Evolutionary conservation across 768 basidiomycete species (phyloP).

Genomic region (Suillus subalutaceus): DNA sequence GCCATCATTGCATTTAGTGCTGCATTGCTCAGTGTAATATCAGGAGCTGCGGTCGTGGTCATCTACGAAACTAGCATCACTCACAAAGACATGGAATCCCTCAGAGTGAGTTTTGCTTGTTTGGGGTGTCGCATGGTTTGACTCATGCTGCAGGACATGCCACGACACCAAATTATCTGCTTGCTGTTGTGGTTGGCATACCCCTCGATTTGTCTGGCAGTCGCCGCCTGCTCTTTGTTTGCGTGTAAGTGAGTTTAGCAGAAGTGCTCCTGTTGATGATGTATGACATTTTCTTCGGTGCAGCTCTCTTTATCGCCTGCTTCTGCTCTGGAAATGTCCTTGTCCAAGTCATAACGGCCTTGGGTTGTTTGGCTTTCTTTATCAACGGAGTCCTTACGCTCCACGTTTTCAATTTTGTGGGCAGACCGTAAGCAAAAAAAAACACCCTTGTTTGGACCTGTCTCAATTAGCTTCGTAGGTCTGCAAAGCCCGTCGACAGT

Average conservation of each 20-base stretch:
- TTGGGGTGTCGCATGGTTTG: neutral
- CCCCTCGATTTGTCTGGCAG: neutral
- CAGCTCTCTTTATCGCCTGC: constrained; percentile 2
- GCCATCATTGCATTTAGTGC: neutral
- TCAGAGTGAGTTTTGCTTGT: neutral
- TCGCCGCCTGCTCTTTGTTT: neutral
- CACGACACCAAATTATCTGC: neutral
- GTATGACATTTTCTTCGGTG: neutral
- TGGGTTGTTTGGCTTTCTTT: neutral
- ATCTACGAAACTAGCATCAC: neutral
- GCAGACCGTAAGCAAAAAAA: neutral
- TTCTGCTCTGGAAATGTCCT: neutral
- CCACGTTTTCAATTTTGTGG: neutral
- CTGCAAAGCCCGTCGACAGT: too few species aligned
- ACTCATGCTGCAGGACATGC: neutral
- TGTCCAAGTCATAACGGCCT: neutral
- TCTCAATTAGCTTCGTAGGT: neutral
- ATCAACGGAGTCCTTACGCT: neutral
- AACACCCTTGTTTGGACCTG: neutral
- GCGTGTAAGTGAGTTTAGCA: neutral
- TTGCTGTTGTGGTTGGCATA: constrained; percentile 1
- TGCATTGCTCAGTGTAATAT: constrained; percentile 5
- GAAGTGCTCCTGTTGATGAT: neutral
- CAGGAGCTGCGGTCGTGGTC: constrained; percentile 1
- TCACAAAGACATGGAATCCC: neutral